A percentile compares a stretch with the other conserved stretches of the same genome.
Conservation (phyloP, 2,329 filamentous ascomycete species). For the Stagonosporopsis rhizophila region DNA sequence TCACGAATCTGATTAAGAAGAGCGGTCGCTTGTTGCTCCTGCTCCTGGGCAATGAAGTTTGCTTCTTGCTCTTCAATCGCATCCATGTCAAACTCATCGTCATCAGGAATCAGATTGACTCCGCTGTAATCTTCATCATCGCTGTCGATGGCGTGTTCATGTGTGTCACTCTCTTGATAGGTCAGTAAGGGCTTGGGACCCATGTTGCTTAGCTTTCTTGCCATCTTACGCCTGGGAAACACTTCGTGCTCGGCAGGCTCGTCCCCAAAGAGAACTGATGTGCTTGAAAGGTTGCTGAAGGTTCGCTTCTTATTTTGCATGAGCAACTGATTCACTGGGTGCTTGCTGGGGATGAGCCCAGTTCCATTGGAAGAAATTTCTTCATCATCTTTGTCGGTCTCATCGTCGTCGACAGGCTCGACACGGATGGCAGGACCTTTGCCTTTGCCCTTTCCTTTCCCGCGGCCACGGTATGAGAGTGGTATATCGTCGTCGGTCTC, state of each 20-base stretch:
- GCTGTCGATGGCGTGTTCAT: slow-evolving; percentile 48
- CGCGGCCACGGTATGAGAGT: slow-evolving; percentile 44
- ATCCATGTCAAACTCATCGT: slow-evolving; percentile 78
- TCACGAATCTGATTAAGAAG: slow-evolving; percentile 43
- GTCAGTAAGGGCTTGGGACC: slow-evolving; percentile 44
- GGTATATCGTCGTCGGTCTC: slow-evolving; percentile 44
- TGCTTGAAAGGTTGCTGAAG: slow-evolving; percentile 50
- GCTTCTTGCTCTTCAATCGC: slow-evolving; percentile 81
- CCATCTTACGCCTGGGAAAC: slow-evolving; percentile 50
- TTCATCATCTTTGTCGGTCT: slow-evolving; percentile 41
- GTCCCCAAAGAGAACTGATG: slow-evolving; percentile 47
- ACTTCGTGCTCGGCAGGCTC: slow-evolving; percentile 38
- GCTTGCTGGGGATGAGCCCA: slow-evolving; percentile 41
- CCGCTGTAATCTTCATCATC: slow-evolving; percentile 67
- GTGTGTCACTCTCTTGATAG: slow-evolving; percentile 39
- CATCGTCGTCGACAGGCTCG: slow-evolving; percentile 41
- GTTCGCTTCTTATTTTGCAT: slow-evolving; percentile 49
- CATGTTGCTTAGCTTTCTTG: slow-evolving; percentile 46
- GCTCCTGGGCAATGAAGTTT: slow-evolving; percentile 67
- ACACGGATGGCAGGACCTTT: slow-evolving; percentile 47
- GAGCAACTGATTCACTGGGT: slow-evolving; percentile 37
- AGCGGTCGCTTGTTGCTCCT: slow-evolving; percentile 37
- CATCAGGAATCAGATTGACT: slow-evolving; percentile 79
- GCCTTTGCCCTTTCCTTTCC: slow-evolving; percentile 45
- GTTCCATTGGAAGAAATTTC: slow-evolving; percentile 36